phyloP scores from a whole-genome alignment of 441 rosid genomes.

The Gossypium davidsonii region DNA sequence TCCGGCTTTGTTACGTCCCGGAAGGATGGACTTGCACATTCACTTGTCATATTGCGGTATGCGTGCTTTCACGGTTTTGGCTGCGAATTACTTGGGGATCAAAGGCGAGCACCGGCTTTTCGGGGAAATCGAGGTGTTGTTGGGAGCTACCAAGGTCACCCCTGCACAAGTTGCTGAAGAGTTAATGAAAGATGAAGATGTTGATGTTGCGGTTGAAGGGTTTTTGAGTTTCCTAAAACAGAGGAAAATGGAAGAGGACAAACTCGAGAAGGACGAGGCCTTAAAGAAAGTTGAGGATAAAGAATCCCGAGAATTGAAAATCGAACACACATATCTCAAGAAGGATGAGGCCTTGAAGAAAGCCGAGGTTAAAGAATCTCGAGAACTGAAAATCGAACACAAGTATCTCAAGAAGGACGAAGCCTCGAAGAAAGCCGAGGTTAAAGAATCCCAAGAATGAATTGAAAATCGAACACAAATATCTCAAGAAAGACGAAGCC shows the following conservation, averaged over 20 bases:
- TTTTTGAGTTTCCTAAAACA: constrained; percentile 33
- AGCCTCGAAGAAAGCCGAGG: neutral
- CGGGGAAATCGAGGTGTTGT: constrained; percentile 28
- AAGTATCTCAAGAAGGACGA: neutral
- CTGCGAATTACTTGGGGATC: constrained; percentile 39
- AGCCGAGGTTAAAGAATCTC: neutral
- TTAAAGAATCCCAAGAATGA: neutral
- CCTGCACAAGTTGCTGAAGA: constrained; percentile 66
- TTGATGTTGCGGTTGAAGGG: constrained; percentile 35
- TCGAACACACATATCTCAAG: neutral
- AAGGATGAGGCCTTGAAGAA: neutral
- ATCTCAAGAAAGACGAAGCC: neutral
- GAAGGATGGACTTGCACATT: constrained; percentile 73
- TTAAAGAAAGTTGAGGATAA: neutral
- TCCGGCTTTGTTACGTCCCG: constrained; percentile 58
- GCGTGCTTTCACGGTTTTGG: constrained; percentile 38
- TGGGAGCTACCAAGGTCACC: constrained; percentile 33
- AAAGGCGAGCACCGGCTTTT: constrained; percentile 23
- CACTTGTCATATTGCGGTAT: constrained; percentile 53
- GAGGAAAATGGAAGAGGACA: constrained; percentile 28
- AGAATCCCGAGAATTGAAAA: neutral
- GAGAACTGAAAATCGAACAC: neutral
- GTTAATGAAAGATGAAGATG: constrained; percentile 44
- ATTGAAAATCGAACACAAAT: neutral
- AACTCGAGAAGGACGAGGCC: neutral